These are phyloP conservation scores for Thalassiosira ordinaria DNA, from an alignment of 352 stramenopile genomes.

Conservation along the genomic window DNA sequence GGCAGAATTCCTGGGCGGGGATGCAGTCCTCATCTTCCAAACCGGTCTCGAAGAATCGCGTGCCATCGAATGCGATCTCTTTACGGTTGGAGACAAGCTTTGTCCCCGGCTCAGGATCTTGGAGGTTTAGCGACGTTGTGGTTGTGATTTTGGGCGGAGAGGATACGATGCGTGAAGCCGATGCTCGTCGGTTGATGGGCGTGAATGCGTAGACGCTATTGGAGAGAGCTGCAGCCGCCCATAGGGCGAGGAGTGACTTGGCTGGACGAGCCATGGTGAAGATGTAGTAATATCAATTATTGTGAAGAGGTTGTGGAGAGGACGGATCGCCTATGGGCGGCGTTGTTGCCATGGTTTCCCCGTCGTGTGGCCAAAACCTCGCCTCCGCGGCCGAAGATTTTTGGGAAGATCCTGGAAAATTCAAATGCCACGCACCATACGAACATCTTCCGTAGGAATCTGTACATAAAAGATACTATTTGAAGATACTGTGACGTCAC, in stretches of 20 bases:
- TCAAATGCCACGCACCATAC: neutral
- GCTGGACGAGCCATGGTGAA: constrained; percentile 7
- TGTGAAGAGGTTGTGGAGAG: too few relatives aligned
- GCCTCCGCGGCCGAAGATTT: too few relatives aligned
- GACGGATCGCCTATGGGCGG: too few relatives aligned
- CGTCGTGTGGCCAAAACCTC: too few relatives aligned
- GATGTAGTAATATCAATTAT: too few relatives aligned
- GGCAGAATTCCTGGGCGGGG: constrained; percentile 73
- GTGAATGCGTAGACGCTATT: constrained; percentile 1
- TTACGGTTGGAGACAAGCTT: constrained; percentile 53
- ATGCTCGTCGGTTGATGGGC: neutral
- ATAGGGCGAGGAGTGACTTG: constrained; percentile 15
- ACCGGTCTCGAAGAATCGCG: constrained; percentile 74
- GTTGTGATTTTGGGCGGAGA: neutral
- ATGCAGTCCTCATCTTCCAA: constrained; percentile 66
- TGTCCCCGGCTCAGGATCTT: constrained; percentile 24
- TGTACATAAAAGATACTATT: constrained; percentile 6
- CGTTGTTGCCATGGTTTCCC: too few relatives aligned
- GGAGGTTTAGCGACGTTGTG: constrained; percentile 20
- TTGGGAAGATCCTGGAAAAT: neutral
- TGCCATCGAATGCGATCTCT: constrained; percentile 71
- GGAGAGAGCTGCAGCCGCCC: constrained; percentile 9
- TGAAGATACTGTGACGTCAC: constrained; percentile 1
- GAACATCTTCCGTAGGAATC: neutral
- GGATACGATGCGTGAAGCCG: neutral